phyloP scores from a whole-genome alignment of 768 basidiomycete species.

The Podaxis mareebaensis region DNA sequence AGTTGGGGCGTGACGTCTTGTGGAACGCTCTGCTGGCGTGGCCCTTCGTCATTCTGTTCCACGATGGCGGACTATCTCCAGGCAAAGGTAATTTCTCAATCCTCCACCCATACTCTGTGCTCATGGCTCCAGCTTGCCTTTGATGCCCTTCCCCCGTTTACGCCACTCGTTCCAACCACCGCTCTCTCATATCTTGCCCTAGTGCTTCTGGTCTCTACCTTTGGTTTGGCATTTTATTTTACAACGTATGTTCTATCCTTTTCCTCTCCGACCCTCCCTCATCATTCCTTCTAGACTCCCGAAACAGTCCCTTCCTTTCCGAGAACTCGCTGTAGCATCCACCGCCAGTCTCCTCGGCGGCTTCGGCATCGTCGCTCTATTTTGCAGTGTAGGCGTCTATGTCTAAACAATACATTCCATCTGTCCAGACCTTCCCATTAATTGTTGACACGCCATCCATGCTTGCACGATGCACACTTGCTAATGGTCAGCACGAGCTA shows the following conservation, averaged over 20 bases:
- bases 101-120: conserved; percentile 30
- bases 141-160: conserved; percentile 58
- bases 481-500: conserved; percentile 16
- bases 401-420: conserved; percentile 42
- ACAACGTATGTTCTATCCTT: conserved; percentile 60
- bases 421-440: conserved; percentile 30
- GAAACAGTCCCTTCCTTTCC: conserved; percentile 60
- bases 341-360: conserved; percentile 81
- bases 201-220: conserved; percentile 70
- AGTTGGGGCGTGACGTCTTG: conserved; percentile 44
- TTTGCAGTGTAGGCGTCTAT: conserved; percentile 84
- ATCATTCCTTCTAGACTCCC: conserved; percentile 57
- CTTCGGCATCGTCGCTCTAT: conserved; percentile 87
- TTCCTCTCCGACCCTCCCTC: conserved; percentile 14
- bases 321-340: conserved; percentile 70
- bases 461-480: conserved; percentile 75
- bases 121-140: conserved; percentile 32
- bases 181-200: conserved; percentile 77
- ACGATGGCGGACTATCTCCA: conserved; percentile 56
- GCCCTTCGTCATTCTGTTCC: conserved; percentile 20
- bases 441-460: conserved; percentile 85
- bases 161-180: conserved; percentile 64
- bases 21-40: conserved; percentile 20
- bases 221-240: conserved; percentile 88
- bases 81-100: conserved; percentile 44